These are phyloP conservation scores for Ophiocordyceps australis DNA, from an alignment of 2,329 filamentous ascomycete species.

Conservation along the genomic window DNA sequence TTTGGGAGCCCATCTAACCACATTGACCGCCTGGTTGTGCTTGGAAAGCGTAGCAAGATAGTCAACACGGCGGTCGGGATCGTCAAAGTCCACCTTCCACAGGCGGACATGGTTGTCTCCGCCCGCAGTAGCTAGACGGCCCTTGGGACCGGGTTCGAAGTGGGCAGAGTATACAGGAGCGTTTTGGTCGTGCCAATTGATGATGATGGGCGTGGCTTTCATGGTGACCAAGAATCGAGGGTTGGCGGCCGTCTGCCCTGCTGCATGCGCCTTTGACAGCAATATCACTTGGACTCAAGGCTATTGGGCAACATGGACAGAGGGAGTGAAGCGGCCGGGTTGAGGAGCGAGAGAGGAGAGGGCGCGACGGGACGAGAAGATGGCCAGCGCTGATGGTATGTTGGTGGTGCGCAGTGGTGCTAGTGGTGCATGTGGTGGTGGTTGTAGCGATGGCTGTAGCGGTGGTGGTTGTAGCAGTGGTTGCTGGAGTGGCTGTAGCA, in stretches of 20 bases:
- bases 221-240: slow-evolving; percentile 32
- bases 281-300: no score
- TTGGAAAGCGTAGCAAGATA: slow-evolving; percentile 85
- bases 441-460: no score
- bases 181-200: slow-evolving; percentile 98
- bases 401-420: no score
- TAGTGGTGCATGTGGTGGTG: no score
- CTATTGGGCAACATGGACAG: no score
- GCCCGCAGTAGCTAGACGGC: slow-evolving; percentile 79
- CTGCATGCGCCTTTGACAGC: no score
- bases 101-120: slow-evolving; percentile 94
- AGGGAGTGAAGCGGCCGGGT: no score
- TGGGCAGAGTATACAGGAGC: slow-evolving; percentile 93
- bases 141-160: slow-evolving; percentile 85
- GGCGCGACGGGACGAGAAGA: no score
- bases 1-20: slow-evolving; percentile 88
- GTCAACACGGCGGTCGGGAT: slow-evolving; percentile 74
- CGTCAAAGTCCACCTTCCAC: slow-evolving; percentile 76
- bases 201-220: slow-evolving; percentile 92
- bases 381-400: no score
- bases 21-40: slow-evolving; percentile 94
- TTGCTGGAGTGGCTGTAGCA: no score
- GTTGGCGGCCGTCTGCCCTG: slow-evolving; percentile 9
- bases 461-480: no score
- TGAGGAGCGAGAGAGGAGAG: no score